These are phyloP conservation scores for Globisporangium megalacanthum DNA, from an alignment of 352 stramenopile genomes.

Conservation along the genomic window DNA sequence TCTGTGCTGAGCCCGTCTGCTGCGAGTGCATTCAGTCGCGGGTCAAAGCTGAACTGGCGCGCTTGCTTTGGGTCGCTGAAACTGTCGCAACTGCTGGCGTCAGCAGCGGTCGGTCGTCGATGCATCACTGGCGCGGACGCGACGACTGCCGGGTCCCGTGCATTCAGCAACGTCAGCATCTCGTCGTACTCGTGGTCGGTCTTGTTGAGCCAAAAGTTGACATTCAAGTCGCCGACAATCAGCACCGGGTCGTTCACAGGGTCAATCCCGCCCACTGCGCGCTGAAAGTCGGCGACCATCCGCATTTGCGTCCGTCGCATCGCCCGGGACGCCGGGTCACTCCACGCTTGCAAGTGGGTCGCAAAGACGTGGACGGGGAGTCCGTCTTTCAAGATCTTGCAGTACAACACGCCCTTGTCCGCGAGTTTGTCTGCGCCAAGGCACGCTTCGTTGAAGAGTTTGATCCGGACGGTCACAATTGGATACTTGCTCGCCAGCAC, in stretches of 20 bases:
- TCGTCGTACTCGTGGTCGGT: slow-evolving; percentile 75
- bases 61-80: slow-evolving; percentile 27
- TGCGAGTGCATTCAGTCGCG: slow-evolving; percentile 58
- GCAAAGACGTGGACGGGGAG: slow-evolving; percentile 69
- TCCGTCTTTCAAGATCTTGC: slow-evolving; percentile 74
- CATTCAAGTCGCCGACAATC: slow-evolving; percentile 66
- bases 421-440: slow-evolving; percentile 59
- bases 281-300: slow-evolving; percentile 52
- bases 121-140: not conserved
- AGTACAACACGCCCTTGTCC: slow-evolving; percentile 77
- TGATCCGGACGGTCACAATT: slow-evolving; percentile 65
- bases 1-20: slow-evolving; percentile 64
- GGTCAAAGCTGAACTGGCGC: slow-evolving; percentile 66
- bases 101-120: not conserved
- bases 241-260: slow-evolving; percentile 50
- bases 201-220: slow-evolving; percentile 74
- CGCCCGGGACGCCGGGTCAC: slow-evolving; percentile 43
- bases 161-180: slow-evolving; percentile 64
- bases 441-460: slow-evolving; percentile 63
- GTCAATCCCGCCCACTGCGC: slow-evolving; percentile 46
- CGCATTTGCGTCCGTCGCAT: slow-evolving; percentile 67
- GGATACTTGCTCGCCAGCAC: slow-evolving; percentile 67
- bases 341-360: slow-evolving; percentile 76
- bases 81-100: slow-evolving; percentile 2
- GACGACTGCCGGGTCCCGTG: slow-evolving; percentile 37